Conservation (phyloP, 2,329 filamentous ascomycete genomes). For the Epichloe sylvatica region DNA sequence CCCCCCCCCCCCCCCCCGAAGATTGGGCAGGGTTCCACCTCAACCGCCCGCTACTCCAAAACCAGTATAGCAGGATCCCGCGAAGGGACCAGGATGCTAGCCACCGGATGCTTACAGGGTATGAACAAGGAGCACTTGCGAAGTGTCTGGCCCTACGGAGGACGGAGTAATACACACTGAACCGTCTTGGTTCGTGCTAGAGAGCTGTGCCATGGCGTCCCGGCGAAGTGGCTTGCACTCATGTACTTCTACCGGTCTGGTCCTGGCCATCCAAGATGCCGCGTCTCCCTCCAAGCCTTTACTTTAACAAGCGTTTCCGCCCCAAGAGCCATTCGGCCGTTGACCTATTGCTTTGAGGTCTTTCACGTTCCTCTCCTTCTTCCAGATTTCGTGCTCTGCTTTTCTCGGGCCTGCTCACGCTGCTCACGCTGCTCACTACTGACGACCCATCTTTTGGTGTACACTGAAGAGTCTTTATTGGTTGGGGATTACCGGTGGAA, state of each 20-base stretch:
- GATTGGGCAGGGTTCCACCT: slow-evolving; percentile 4
- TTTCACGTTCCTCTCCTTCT: neutral
- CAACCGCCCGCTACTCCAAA: slow-evolving; percentile 5
- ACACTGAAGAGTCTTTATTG: neutral
- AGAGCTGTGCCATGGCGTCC: too few species aligned
- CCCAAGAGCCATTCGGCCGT: neutral
- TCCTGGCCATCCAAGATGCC: slow-evolving; percentile 1
- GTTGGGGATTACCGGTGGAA: neutral
- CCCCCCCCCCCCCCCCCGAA: neutral
- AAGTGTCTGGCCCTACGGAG: neutral
- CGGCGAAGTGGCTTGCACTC: slow-evolving; percentile 2
- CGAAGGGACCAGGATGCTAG: slow-evolving; percentile 1
- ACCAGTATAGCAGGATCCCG: slow-evolving; percentile 3
- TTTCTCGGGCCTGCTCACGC: neutral
- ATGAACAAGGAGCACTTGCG: neutral
- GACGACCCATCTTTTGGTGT: neutral
- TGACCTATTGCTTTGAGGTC: neutral
- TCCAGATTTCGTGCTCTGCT: neutral
- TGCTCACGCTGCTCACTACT: neutral
- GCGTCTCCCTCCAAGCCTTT: slow-evolving; percentile 1
- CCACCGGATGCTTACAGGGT: neutral
- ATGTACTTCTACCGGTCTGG: neutral
- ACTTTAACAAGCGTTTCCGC: neutral
- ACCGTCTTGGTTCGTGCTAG: neutral
- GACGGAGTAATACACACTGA: neutral